Evolutionary conservation across 371 early-diverging fungal genomes (phyloP), one percentile per base, ranked within the genome.

Genomic region (Blakeslea trispora): DNA sequence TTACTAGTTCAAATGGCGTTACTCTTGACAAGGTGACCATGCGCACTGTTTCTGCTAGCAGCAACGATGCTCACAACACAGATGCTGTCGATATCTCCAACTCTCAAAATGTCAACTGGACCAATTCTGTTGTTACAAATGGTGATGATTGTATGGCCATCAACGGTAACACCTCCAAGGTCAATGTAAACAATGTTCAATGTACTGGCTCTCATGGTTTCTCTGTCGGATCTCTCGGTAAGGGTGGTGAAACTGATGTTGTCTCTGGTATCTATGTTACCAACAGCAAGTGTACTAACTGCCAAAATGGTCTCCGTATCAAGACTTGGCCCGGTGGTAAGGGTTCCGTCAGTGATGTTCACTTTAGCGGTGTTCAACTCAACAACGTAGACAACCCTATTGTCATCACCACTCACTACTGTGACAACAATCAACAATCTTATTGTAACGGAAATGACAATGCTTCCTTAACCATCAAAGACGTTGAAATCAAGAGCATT

Each of bases 111-210:
- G 57, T 69, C 22, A 50, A 64, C 35, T 63, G 69, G 19, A 57
- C 51, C 32, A 14, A 51, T 9, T 63, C 61, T 10, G 41, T 49
- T 32, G 43, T 72, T 37, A 55, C 60, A 5, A 53, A 66, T 10
- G 69, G 69, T 17, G 73, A 69, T 52, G 69, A 72, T 15, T 72
- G 73, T 53, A 46, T 53, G 10, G 73, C 73, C 21, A 61, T 72
- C 21, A 69, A 72, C 37, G 59, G 61, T 15, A 61, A 62, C 46
- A 53, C 34, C 8, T 54, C 53, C 5, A 72, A 72, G 24, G 49
- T 69, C 21, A 72, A 69, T 4, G 28, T 69, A 0, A 43, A 58
- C 7, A 51, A 59, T 21, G 46, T 66, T 18, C 53, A 51, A 40
- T 72, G 73, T 47, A 59, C 41, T 37, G 57, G 57, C 21, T 61